Base-by-base conservation (phyloP, 2,329 filamentous ascomycete genomes). In the Neocucurbitaria cava region DNA sequence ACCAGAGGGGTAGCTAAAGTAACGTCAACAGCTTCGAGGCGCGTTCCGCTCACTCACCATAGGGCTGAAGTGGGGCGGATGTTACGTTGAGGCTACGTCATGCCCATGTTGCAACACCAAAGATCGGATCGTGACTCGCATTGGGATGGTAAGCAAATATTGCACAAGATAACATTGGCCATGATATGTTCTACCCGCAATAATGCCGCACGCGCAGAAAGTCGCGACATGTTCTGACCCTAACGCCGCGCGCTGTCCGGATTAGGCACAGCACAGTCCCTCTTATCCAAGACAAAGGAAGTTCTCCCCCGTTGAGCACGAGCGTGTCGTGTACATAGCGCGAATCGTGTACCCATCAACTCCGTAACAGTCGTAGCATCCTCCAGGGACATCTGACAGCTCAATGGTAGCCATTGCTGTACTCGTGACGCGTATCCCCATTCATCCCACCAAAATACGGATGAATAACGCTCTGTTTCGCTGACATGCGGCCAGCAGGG, bases 381-480 rank as follows among this genome's bases (percentile, higher is more conserved):
- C 61, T 56, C 61, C 57, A 54, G 59, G 54, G 59, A 65, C 43
- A 20, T 45, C 48, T 46, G 50, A 38, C 43, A 24, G 36, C 52
- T 58, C 54, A 73, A 58, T 74, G 70, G 52, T 66, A 73, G 51
- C 72, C 71, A 49, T 74, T 75, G 43, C 61, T 80, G 65, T 83
- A 83, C 5, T 56, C 54, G 50, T 56, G 47, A 36, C 67, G 61
- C 36, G 52, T 56, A 35, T 59, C 53, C 7, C 64, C 68, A 59
- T 77, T 83, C 49, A 78, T 76, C 20, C 81, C 78, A 17, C 80
- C 81, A 71, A 96, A 96, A 80, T 96, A 96, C 8, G 90, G 88
- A 73, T 96, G 92, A 65, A 87, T 83, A 72, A 90, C 91, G 11
- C 92, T 88, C 74, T 92, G 89, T 82, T 96, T 96, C 47, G 93